Evolutionary conservation across 2,329 filamentous ascomycete species (phyloP).

Genomic region (Alternaria solani): DNA sequence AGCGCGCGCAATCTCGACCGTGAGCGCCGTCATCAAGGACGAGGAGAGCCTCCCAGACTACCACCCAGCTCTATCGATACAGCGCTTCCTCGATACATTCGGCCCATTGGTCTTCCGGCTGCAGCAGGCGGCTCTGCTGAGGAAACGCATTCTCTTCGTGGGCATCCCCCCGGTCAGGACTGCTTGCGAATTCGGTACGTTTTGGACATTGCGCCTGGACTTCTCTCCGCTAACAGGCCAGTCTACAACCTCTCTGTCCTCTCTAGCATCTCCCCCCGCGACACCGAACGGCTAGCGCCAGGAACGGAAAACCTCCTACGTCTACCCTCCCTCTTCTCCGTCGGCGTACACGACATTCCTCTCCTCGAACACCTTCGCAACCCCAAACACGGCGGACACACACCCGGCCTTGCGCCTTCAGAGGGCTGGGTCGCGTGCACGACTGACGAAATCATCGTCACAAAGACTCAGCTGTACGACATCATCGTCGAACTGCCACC

Average conservation of each 20-base stretch:
- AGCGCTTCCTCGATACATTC: conserved; percentile 79
- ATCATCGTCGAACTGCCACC: conserved; percentile 84
- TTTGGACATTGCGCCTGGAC: neutral
- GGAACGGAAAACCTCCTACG: conserved; percentile 68
- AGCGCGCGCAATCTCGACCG: conserved; percentile 57
- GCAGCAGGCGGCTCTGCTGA: conserved; percentile 82
- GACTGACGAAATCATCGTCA: conserved; percentile 88
- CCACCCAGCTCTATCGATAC: conserved; percentile 87
- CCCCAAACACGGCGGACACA: conserved; percentile 45
- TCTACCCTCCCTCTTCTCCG: conserved; percentile 84
- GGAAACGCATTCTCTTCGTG: conserved; percentile 88
- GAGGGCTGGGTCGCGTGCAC: conserved; percentile 92
- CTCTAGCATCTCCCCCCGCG: conserved; percentile 81
- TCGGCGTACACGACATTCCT: conserved; percentile 92
- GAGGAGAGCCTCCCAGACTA: conserved; percentile 75
- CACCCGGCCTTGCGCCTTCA: conserved; percentile 54
- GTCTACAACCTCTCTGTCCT: conserved; percentile 96
- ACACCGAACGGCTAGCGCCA: conserved; percentile 72
- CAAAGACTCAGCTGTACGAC: conserved; percentile 89
- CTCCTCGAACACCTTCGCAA: conserved; percentile 70
- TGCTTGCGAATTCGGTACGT: conserved; percentile 85
- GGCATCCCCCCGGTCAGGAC: conserved; percentile 85
- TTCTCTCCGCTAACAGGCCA: conserved; percentile 46
- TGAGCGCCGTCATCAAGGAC: conserved; percentile 64
- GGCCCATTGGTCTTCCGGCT: conserved; percentile 93